Percentiles rank a stretch among this genome's conserved stretches.
Conservation (phyloP, 768 basidiomycete species). For the Chalciporus chontae region DNA sequence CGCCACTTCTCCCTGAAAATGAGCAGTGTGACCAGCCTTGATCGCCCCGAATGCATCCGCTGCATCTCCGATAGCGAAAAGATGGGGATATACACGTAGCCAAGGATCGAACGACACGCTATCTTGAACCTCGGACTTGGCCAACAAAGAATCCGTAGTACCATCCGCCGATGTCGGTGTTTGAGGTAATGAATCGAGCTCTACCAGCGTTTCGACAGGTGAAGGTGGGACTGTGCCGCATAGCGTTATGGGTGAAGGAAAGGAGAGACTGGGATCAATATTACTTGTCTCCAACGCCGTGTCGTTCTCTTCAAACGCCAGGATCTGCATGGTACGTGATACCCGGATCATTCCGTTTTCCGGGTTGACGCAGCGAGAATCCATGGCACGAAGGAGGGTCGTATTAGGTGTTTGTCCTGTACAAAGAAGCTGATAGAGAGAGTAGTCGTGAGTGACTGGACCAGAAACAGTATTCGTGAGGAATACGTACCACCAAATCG, state of each 20-base stretch:
- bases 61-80: conserved; percentile 62
- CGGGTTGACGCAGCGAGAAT: conserved; percentile 38
- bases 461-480: neutral
- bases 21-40: conserved; percentile 56
- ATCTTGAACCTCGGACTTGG: neutral
- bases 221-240: conserved; percentile 7
- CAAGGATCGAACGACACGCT: conserved; percentile 20
- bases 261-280: neutral
- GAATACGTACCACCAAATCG: conserved; percentile 45
- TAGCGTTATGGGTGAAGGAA: conserved; percentile 3
- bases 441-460: neutral
- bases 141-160: neutral
- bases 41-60: conserved; percentile 65
- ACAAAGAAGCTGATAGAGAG: conserved; percentile 48
- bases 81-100: conserved; percentile 39
- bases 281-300: neutral
- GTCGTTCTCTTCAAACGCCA: conserved; percentile 1
- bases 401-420: conserved; percentile 63
- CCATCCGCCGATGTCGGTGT: neutral
- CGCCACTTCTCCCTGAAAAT: conserved; percentile 50
- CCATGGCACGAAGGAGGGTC: conserved; percentile 39
- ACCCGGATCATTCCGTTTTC: conserved; percentile 42
- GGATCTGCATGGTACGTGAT: conserved; percentile 49
- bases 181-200: neutral
- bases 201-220: conserved; percentile 12